These are phyloP conservation scores for Dactylorhiza incarnata DNA, from an alignment of 106 monocot genomes.

Conservation along the genomic window DNA sequence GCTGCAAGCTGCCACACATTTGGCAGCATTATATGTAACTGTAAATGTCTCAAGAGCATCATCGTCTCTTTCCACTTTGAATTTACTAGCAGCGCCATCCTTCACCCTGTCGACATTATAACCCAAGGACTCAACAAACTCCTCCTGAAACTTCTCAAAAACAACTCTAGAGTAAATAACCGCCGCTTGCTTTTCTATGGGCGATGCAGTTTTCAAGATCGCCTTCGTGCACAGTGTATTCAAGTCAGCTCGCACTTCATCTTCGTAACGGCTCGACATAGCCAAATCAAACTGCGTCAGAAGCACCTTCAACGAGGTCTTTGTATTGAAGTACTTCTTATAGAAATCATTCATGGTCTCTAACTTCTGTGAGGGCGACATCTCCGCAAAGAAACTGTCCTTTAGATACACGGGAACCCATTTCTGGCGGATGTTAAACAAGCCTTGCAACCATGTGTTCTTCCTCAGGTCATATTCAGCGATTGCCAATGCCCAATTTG, in stretches of 20 bases:
- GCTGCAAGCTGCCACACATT: slow-evolving; percentile 58
- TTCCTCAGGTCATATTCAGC: slow-evolving; percentile 82
- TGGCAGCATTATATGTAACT: slow-evolving; percentile 54
- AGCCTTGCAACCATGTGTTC: slow-evolving; percentile 80
- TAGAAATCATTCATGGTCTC: slow-evolving; percentile 95
- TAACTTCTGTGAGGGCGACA: slow-evolving; percentile 61
- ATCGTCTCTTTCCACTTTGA: slow-evolving; percentile 70
- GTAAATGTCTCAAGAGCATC: slow-evolving; percentile 59
- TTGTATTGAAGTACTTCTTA: slow-evolving; percentile 88
- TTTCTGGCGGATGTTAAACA: slow-evolving; percentile 80
- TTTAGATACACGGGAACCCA: slow-evolving; percentile 84
- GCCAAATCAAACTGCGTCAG: slow-evolving; percentile 83
- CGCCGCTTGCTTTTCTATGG: slow-evolving; percentile 89
- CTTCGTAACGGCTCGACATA: slow-evolving; percentile 61
- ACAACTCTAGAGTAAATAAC: slow-evolving; percentile 59
- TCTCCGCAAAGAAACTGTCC: slow-evolving; percentile 77
- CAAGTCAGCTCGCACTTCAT: slow-evolving; percentile 58
- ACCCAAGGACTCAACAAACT: slow-evolving; percentile 89
- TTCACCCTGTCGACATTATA: slow-evolving; percentile 67
- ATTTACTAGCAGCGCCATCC: slow-evolving; percentile 54
- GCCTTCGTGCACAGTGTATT: slow-evolving; percentile 35
- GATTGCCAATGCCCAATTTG: slow-evolving; percentile 61
- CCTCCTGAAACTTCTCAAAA: slow-evolving; percentile 85
- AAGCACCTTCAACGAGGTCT: slow-evolving; percentile 79
- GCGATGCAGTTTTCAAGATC: slow-evolving; percentile 75